phyloP scores from a whole-genome alignment of 2,329 filamentous ascomycete genomes.

The Colletotrichum sojae region DNA sequence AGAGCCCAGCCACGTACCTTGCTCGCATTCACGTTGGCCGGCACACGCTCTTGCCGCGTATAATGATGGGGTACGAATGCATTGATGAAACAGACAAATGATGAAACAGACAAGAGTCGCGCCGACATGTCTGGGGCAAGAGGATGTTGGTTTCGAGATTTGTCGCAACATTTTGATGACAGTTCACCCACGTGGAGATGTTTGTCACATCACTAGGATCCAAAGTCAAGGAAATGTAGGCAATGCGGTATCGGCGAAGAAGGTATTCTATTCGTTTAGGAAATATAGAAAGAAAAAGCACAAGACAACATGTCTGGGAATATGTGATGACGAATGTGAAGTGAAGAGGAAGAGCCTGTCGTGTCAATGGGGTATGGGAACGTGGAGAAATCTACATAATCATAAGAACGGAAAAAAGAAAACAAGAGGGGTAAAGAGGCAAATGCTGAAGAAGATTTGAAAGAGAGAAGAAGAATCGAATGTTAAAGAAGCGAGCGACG shows the following conservation, averaged over 20 bases:
- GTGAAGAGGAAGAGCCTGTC: neutral
- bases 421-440: neutral
- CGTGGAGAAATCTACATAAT: conserved; percentile 12
- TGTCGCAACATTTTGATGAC: no score
- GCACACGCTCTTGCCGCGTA: no score
- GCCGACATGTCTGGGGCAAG: no score
- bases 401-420: neutral
- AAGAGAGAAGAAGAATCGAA: neutral
- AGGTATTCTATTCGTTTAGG: conserved; percentile 5
- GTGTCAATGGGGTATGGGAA: neutral
- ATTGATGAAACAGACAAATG: no score
- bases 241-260: neutral
- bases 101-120: no score
- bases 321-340: neutral
- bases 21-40: no score
- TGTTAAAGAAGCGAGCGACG: neutral
- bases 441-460: neutral
- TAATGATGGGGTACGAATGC: no score
- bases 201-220: neutral
- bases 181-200: no score
- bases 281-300: neutral
- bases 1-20: no score
- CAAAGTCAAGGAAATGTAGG: neutral
- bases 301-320: conserved; percentile 7
- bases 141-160: no score